Conservation (phyloP, 2,329 filamentous ascomycete species). For the Cercospora nicotianae region DNA sequence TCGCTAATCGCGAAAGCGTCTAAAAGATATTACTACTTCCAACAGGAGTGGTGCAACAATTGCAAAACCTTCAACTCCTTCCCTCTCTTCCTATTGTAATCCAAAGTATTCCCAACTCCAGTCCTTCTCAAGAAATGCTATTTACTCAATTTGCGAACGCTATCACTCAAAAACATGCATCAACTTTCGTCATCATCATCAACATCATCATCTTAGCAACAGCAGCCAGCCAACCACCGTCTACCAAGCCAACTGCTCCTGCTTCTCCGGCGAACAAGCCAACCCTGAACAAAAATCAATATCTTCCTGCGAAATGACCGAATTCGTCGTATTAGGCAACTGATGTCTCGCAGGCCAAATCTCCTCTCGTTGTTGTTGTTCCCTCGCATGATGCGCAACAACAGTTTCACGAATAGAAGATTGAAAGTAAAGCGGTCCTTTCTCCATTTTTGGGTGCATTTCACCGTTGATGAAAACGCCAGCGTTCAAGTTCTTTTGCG, state of each 20-base stretch:
- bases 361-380: slow-evolving; percentile 48
- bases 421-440: slow-evolving; percentile 59
- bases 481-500: slow-evolving; percentile 62
- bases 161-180: slow-evolving; percentile 6
- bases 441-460: slow-evolving; percentile 62
- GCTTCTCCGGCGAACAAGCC: slow-evolving; percentile 26
- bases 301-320: slow-evolving; percentile 28
- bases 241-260: slow-evolving; percentile 35
- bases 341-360: slow-evolving; percentile 56
- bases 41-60: slow-evolving; percentile 7
- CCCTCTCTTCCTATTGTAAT: not conserved
- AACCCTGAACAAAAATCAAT: slow-evolving; percentile 35
- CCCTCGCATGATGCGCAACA: slow-evolving; percentile 49
- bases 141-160: slow-evolving; percentile 6
- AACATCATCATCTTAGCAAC: not conserved
- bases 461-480: slow-evolving; percentile 64
- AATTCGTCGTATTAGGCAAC: slow-evolving; percentile 24
- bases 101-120: not conserved
- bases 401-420: slow-evolving; percentile 52
- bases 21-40: not conserved
- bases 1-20: not conserved
- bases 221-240: not conserved
- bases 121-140: not conserved
- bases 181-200: not conserved
- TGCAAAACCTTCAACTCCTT: slow-evolving; percentile 9